Percentiles rank a stretch among this genome's conserved stretches.
Evolutionary conservation across 139 green algal genomes (phyloP).

Genomic region (Chlorella sp.): DNA sequence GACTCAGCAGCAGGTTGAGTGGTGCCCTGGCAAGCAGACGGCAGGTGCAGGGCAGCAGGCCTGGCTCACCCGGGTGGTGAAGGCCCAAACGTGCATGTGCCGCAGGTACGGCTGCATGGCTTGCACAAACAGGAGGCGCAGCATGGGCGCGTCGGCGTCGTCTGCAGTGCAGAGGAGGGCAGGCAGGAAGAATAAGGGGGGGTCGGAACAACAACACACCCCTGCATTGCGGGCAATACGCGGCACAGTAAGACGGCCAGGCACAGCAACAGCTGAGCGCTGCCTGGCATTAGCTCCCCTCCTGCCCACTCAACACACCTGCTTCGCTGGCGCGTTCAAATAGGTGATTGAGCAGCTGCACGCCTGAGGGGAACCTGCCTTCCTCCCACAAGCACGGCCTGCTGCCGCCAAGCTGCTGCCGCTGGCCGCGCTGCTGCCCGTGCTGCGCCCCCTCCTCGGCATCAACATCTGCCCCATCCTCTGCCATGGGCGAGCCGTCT

Average conservation of each 20-base stretch:
- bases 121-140: conserved; percentile 30
- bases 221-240: too few relatives aligned
- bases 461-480: background rate
- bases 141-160: background rate
- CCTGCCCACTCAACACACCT: too few relatives aligned
- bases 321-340: conserved; percentile 2
- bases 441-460: background rate
- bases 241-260: too few relatives aligned
- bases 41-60: background rate
- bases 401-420: background rate
- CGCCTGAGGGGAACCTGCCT: conserved; percentile 11
- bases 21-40: background rate
- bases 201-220: background rate
- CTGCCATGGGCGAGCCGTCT: background rate
- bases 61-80: background rate
- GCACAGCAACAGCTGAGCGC: background rate
- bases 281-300: too few relatives aligned
- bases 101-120: conserved; percentile 35
- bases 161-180: background rate
- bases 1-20: background rate
- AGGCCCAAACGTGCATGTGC: conserved; percentile 32
- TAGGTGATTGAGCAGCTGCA: conserved; percentile 12
- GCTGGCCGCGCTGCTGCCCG: background rate
- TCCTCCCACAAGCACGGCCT: background rate
- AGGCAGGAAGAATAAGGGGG: background rate